Evolutionary conservation across 2,329 filamentous ascomycete genomes (phyloP).

Genomic region (Clonostachys chloroleuca): DNA sequence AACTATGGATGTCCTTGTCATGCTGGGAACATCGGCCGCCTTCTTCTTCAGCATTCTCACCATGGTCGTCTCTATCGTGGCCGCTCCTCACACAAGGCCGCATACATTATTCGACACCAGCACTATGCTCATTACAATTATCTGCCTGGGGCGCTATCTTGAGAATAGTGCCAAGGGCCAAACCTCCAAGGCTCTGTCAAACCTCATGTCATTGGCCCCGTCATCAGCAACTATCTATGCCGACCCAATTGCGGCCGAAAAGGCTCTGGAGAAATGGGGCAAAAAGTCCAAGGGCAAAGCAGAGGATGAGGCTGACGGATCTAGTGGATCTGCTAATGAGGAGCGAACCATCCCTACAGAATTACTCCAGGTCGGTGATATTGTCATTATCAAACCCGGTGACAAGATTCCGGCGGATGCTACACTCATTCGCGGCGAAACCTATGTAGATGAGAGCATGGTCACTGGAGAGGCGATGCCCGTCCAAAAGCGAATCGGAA

Average conservation of each 20-base stretch:
- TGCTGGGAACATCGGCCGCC: slow-evolving; percentile 87
- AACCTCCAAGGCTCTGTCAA: slow-evolving; percentile 88
- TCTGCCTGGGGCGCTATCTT: slow-evolving; percentile 83
- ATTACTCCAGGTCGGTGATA: slow-evolving; percentile 86
- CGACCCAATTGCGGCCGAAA: slow-evolving; percentile 90
- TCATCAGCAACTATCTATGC: slow-evolving; percentile 97
- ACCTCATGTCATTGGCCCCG: slow-evolving; percentile 91
- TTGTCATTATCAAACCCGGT: slow-evolving; percentile 88
- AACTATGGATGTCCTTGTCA: slow-evolving; percentile 96
- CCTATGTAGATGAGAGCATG: slow-evolving; percentile 96
- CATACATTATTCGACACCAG: slow-evolving; percentile 95
- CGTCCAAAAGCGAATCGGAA: slow-evolving; percentile 81
- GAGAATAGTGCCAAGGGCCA: slow-evolving; percentile 96
- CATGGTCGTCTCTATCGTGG: slow-evolving; percentile 77
- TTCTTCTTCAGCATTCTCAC: slow-evolving; percentile 92
- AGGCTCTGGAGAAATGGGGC: slow-evolving; percentile 76
- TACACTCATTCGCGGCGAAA: slow-evolving; percentile 79
- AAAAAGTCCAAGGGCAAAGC: slow-evolving; percentile 30
- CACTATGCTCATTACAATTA: slow-evolving; percentile 97
- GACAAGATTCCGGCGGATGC: slow-evolving; percentile 97
- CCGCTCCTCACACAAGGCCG: slow-evolving; percentile 73
- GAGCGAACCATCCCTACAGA: slow-evolving; percentile 90
- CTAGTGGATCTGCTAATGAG: slow-evolving; percentile 62
- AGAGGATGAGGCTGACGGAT: slow-evolving; percentile 6
- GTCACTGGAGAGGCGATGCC: slow-evolving; percentile 97